These are phyloP conservation scores for Blumeriella jaapii DNA, from an alignment of 2,329 filamentous ascomycete genomes.

Conservation along the genomic window DNA sequence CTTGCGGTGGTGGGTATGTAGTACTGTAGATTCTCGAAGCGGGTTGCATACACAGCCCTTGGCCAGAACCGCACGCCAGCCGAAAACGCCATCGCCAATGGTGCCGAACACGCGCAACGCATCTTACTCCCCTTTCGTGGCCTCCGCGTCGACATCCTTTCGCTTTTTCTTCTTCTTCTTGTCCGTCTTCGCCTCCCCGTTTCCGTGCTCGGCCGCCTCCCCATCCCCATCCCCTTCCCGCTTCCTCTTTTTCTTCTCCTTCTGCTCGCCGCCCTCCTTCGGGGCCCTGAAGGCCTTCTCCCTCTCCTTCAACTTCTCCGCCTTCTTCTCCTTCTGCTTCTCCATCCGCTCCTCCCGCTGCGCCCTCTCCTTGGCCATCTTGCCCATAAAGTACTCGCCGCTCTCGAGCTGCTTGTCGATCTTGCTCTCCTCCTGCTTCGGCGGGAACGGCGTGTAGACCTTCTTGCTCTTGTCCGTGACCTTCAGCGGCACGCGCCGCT, in stretches of 20 bases:
- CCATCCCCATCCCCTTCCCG: slow-evolving; percentile 17
- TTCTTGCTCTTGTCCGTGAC: slow-evolving; percentile 92
- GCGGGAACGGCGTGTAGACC: slow-evolving; percentile 92
- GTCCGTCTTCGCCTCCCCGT: slow-evolving; percentile 20
- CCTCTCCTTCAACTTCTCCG: slow-evolving; percentile 75
- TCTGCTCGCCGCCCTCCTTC: slow-evolving; percentile 52
- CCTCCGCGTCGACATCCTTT: slow-evolving; percentile 9
- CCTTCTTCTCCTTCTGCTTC: slow-evolving; percentile 77
- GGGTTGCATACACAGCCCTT: no score
- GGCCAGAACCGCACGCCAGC: neutral
- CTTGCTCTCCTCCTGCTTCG: slow-evolving; percentile 97
- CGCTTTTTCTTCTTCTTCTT: slow-evolving; percentile 14
- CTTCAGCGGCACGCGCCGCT: slow-evolving; percentile 69
- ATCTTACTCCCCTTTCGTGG: slow-evolving; percentile 7
- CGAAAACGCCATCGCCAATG: slow-evolving; percentile 14
- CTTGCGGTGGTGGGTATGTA: no score
- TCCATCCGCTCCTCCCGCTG: slow-evolving; percentile 70
- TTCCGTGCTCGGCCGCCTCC: slow-evolving; percentile 13
- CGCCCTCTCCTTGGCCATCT: slow-evolving; percentile 81
- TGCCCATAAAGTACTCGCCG: slow-evolving; percentile 91
- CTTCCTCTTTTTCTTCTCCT: slow-evolving; percentile 41
- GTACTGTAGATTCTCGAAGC: no score
- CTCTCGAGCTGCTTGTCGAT: slow-evolving; percentile 95
- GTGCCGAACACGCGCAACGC: slow-evolving; percentile 4
- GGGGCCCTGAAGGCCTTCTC: slow-evolving; percentile 82